Conservation (phyloP, 2,329 filamentous ascomycete species). For the Colletotrichum gigasporum region DNA sequence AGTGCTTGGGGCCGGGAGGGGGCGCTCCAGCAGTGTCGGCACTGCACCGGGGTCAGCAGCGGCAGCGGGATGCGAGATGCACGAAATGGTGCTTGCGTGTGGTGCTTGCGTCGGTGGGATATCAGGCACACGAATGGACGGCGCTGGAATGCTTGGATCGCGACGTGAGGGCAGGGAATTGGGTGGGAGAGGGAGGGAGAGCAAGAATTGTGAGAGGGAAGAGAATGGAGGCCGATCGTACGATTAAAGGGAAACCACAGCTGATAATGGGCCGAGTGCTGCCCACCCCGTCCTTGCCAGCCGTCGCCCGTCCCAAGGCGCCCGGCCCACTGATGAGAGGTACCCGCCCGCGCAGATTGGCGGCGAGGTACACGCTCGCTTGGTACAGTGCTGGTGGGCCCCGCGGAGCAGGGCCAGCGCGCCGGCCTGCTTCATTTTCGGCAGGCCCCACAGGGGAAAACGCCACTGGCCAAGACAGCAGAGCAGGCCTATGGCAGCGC, state of each 20-base stretch:
- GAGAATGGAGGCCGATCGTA: conserved; percentile 31
- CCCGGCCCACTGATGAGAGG: neutral
- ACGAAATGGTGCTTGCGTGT: conserved; percentile 8
- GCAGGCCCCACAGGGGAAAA: neutral
- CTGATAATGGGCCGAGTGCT: conserved; percentile 28
- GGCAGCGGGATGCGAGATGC: conserved; percentile 12
- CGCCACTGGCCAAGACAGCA: conserved; percentile 8
- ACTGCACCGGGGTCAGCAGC: conserved; percentile 5
- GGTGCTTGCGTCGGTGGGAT: too few relatives aligned
- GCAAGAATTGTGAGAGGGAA: conserved; percentile 21
- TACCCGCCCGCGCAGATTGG: neutral
- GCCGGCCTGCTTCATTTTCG: conserved; percentile 1
- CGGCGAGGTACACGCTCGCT: neutral
- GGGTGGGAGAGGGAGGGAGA: conserved; percentile 10
- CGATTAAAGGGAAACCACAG: conserved; percentile 32
- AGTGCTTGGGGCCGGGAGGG: neutral
- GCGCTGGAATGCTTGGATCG: conserved; percentile 6
- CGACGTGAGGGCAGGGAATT: conserved; percentile 5
- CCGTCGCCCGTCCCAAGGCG: neutral
- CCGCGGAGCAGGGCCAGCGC: neutral
- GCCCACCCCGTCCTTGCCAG: conserved; percentile 15
- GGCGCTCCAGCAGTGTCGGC: neutral
- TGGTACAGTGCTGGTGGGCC: neutral
- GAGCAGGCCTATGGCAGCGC: neutral
- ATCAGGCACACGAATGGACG: neutral